Base-by-base conservation (phyloP, 768 basidiomycete genomes). In the Naematelia aurantialba region DNA sequence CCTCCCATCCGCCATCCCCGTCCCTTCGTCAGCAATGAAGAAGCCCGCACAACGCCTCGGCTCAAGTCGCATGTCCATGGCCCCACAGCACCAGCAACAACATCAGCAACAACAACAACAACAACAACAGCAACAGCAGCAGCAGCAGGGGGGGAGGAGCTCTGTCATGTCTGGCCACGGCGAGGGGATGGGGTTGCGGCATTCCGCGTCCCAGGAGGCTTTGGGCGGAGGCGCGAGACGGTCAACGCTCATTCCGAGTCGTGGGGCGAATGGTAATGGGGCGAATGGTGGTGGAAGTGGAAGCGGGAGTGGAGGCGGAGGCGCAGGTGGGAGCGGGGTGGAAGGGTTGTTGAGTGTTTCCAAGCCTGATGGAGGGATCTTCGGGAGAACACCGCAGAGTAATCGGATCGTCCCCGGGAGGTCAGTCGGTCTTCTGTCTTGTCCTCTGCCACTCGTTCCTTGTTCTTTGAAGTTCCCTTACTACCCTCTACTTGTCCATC, bases 11-110 rank as follows among this genome's bases (percentile, higher is more conserved):
- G 82, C 84, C 25, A 82, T 91, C 13, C 89, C 89, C 0, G 74
- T 89, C 54, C 88, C 82, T 3, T 58, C 87, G 3, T 83, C 89
- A 0, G 86, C 88, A 0, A 76, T 83, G 60, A 90, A 89, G 81
- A 90, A 88, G 73, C 55, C 52, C 2, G 54, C 58, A 0, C 47
- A 46, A 11, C 61, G 68, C 1, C 31, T 58, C 2, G 50, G 55
- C 2, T 46, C 57, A 3, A 22, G 59, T 5, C 81, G 83, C 10
- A 72, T 81, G 22, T 73, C 74, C 3, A 63, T 80, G 52, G 78
- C 61, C 22, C 61, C 59, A 14, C 52, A 59, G 12, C 44, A 62
- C 45, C 39, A 59, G n/a, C 48, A 60, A 31, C 26, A 39, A 31
- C 30, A 47, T 21, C 52, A 39, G 44, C n/a, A 17, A 25, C n/a